Evolutionary conservation across 345 rosid species (phyloP).

Genomic region (Populus deltoides): DNA sequence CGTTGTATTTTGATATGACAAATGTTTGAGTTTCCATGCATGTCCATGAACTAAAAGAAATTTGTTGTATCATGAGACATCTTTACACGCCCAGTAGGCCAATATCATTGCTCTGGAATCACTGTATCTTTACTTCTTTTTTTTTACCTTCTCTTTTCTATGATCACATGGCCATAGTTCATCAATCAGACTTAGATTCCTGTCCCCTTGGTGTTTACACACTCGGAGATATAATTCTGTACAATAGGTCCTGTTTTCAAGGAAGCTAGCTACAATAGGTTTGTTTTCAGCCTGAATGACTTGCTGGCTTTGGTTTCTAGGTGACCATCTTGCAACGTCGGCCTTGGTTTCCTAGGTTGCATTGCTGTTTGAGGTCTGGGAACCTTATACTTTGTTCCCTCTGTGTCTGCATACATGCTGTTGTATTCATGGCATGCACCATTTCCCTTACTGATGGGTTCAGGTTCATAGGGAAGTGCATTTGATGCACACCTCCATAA

Average conservation of each 20-base stretch:
- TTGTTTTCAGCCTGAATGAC: not conserved
- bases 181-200: not conserved
- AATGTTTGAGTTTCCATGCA: constrained; percentile 9
- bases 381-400: not conserved
- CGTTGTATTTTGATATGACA: constrained; percentile 8
- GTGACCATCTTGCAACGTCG: not conserved
- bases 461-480: not conserved
- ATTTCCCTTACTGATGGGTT: not conserved
- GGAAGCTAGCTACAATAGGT: not conserved
- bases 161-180: not conserved
- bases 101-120: not conserved
- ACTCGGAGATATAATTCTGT: not conserved
- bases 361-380: not conserved
- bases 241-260: not conserved
- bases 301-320: not conserved
- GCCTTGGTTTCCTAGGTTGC: not conserved
- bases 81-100: not conserved
- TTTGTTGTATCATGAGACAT: not conserved
- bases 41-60: constrained; percentile 1
- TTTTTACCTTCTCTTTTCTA: not conserved
- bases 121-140: not conserved
- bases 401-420: not conserved
- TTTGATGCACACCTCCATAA: not conserved
- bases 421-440: not conserved
- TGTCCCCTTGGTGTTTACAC: not conserved